Conservation (phyloP, 495 filamentous ascomycete genomes). For the Daldinia childiae region DNA sequence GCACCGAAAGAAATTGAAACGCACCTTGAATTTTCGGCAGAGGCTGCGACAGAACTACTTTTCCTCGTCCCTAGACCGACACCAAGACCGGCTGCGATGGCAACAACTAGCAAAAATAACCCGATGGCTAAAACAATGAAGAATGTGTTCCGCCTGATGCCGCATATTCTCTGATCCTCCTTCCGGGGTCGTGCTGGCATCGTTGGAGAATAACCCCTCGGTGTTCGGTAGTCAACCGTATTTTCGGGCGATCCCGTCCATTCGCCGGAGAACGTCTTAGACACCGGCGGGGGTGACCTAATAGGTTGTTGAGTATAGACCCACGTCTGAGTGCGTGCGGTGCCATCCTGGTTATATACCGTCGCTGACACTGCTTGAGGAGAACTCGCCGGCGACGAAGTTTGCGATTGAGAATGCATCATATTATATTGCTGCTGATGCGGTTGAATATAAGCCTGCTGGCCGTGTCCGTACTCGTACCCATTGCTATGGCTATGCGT, state of each 20-base stretch:
- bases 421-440: slow-evolving; percentile 22
- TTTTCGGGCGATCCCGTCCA: slow-evolving; percentile 13
- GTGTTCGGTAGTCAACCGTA: slow-evolving; percentile 24
- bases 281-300: slow-evolving; percentile 20
- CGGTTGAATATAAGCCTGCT: slow-evolving; percentile 12
- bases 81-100: slow-evolving; percentile 45
- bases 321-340: slow-evolving; percentile 34
- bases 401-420: slow-evolving; percentile 19
- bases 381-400: background rate
- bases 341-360: slow-evolving; percentile 13
- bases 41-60: background rate
- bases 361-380: background rate
- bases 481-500: slow-evolving; percentile 6
- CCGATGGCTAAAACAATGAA: slow-evolving; percentile 38
- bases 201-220: slow-evolving; percentile 17
- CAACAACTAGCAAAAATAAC: slow-evolving; percentile 41
- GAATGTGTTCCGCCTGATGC: slow-evolving; percentile 37
- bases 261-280: slow-evolving; percentile 27
- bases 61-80: slow-evolving; percentile 41
- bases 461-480: slow-evolving; percentile 6
- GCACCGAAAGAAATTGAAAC: background rate
- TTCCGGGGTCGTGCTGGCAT: slow-evolving; percentile 16
- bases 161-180: slow-evolving; percentile 20
- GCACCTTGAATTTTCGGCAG: slow-evolving; percentile 14
- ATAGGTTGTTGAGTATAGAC: slow-evolving; percentile 25